These are phyloP conservation scores for Lactarius evosmus DNA, from an alignment of 768 basidiomycete genomes.

Conservation along the genomic window DNA sequence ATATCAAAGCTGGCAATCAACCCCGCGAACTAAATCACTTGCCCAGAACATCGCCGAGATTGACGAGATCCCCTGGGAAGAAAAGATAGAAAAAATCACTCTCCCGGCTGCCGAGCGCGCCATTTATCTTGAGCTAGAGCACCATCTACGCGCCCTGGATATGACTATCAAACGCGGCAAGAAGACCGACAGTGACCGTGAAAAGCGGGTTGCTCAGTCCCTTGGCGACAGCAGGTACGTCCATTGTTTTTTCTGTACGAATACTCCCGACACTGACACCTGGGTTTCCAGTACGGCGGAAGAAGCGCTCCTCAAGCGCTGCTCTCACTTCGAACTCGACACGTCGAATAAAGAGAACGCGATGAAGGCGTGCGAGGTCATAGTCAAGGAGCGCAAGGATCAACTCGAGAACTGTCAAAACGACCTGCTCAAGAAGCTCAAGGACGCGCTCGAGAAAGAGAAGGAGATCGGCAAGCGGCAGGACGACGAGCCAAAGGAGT, in stretches of 20 bases:
- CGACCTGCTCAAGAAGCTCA: constrained; percentile 66
- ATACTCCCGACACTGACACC: background rate
- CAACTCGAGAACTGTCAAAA: constrained; percentile 77
- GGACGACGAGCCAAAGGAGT: constrained; percentile 49
- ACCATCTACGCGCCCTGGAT: constrained; percentile 86
- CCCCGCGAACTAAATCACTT: background rate
- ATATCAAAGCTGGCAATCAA: background rate
- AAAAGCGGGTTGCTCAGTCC: constrained; percentile 80
- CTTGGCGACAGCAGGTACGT: constrained; percentile 74
- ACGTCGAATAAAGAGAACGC: constrained; percentile 64
- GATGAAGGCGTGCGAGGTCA: constrained; percentile 90
- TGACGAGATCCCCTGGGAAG: constrained; percentile 84
- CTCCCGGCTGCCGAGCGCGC: constrained; percentile 92
- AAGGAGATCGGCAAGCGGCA: constrained; percentile 52
- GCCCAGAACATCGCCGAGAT: constrained; percentile 90
- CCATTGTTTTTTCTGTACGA: constrained; percentile 4
- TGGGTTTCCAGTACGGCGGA: constrained; percentile 63
- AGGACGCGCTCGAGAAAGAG: constrained; percentile 64
- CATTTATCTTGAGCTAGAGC: constrained; percentile 92
- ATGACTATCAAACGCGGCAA: constrained; percentile 73
- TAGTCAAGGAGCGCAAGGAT: constrained; percentile 73
- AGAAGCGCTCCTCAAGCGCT: constrained; percentile 91
- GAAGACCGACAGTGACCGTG: constrained; percentile 73
- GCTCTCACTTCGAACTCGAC: constrained; percentile 91
- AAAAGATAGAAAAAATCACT: constrained; percentile 57